A percentile compares a stretch with the other conserved stretches of the same genome.
Evolutionary conservation across 169 alveolate genomes (phyloP).

Genomic region (Plasmodium fragile): DNA sequence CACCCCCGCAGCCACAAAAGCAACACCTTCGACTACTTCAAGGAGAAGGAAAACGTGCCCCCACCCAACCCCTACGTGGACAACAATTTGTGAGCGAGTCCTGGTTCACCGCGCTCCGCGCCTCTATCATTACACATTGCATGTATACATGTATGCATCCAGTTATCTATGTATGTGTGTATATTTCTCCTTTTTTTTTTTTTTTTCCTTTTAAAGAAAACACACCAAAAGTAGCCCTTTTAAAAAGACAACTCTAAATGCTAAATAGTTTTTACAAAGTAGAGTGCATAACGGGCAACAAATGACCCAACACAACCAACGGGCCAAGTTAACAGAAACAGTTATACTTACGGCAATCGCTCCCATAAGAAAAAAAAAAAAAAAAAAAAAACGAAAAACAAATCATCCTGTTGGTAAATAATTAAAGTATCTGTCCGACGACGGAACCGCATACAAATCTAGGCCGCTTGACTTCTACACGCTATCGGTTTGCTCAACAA

Average conservation of each 20-base stretch:
- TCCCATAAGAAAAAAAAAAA: background rate
- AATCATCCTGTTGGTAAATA: background rate
- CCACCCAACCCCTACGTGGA: conserved; percentile 49
- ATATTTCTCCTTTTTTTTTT: background rate
- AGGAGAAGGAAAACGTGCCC: conserved; percentile 60
- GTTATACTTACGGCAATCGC: background rate
- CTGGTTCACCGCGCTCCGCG: background rate
- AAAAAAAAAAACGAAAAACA: background rate
- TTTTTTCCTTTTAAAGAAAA: background rate
- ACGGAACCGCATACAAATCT: background rate
- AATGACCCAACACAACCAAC: background rate
- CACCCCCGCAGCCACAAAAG: conserved; percentile 55
- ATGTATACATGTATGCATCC: background rate
- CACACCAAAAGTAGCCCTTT: background rate
- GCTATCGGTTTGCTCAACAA: background rate
- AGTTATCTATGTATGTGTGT: background rate
- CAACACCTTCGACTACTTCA: conserved; percentile 69
- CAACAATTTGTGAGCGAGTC: conserved; percentile 15
- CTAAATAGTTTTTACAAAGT: conserved; percentile 35
- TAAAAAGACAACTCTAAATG: conserved; percentile 6
- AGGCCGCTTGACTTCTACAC: background rate
- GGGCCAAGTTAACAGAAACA: background rate
- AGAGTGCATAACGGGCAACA: background rate
- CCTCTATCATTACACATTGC: background rate
- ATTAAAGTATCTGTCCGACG: background rate